Evolutionary conservation across 2,329 filamentous ascomycete species (phyloP), one percentile per base, ranked within the genome.

Genomic region (Aspergillus sp.): DNA sequence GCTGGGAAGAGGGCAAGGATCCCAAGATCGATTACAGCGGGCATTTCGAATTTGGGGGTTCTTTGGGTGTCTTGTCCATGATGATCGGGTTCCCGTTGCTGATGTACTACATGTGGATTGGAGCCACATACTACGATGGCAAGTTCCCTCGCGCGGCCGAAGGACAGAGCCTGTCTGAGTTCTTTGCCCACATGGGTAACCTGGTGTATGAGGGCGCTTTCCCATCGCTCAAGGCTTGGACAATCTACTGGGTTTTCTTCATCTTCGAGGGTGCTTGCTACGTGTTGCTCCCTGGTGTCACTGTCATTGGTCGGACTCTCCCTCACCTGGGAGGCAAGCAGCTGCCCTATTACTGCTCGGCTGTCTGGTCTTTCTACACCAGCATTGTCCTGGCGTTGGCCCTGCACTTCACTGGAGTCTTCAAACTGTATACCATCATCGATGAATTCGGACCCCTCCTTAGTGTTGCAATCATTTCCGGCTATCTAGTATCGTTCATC

Each of bases 61-160:
- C 88, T 3, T 64, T 78, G n/a, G 91, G 93, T 43, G 85, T 90
- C 34, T 70, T 79, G 11, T 74, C 79, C 54, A 90, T 96, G 81
- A 97, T 97, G 89, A 77, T 90, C 50, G 82, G 86, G 37, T 98
- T 97, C 69, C 93, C 93, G n/a, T 50, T 84, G 32, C 78, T 98
- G 57, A 97, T 97, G 91, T 96, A 88, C 79, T 97, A 96, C 73
- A 95, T 98, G 90, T 97, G 90, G 90, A 84, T 95, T 67, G 93
- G 93, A 40, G 87, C 91, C 30, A 90, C 85, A 39, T 95, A 91
- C 72, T 98, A 96, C 71, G 75, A 89, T 62, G 91, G 91, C 56
- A 83, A 86, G 51, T 75, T 94, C 40, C 93, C 93, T 11, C 70
- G 73, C 35, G 86, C 82, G 1, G 70, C 71, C 2, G 64, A 79